These are phyloP conservation scores for Epichloe bromicola DNA, from an alignment of 2,329 filamentous ascomycete species.

Conservation along the genomic window DNA sequence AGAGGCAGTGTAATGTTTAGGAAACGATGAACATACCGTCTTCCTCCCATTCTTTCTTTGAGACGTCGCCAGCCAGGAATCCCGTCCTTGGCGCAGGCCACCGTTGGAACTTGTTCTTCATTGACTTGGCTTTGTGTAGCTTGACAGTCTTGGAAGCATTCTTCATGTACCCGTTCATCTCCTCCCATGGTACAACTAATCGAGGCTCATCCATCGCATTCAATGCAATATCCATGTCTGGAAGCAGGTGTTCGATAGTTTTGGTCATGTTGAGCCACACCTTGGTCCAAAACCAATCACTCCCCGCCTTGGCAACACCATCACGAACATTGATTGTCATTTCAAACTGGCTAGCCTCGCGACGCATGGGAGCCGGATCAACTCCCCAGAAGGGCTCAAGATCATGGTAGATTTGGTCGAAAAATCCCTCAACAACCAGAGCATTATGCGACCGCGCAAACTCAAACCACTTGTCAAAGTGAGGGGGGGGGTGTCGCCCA, in stretches of 20 bases:
- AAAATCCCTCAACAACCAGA: slow-evolving; percentile 49
- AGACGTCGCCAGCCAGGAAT: slow-evolving; percentile 21
- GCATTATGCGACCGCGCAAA: slow-evolving; percentile 40
- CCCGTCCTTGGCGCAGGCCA: slow-evolving; percentile 26
- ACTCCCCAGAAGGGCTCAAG: slow-evolving; percentile 45
- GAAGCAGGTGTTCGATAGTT: slow-evolving; percentile 40
- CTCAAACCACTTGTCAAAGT: slow-evolving; percentile 47
- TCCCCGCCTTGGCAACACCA: slow-evolving; percentile 35
- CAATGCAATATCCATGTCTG: slow-evolving; percentile 55
- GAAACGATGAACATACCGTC: slow-evolving; percentile 26
- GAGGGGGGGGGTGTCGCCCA: slow-evolving; percentile 47
- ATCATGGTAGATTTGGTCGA: slow-evolving; percentile 51
- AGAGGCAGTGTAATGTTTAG: not conserved
- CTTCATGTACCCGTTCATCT: slow-evolving; percentile 40
- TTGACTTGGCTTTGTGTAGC: slow-evolving; percentile 30
- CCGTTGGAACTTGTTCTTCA: slow-evolving; percentile 30
- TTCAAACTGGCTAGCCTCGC: slow-evolving; percentile 40
- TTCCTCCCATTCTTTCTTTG: slow-evolving; percentile 35
- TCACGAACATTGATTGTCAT: slow-evolving; percentile 49
- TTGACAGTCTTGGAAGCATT: slow-evolving; percentile 35
- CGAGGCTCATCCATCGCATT: slow-evolving; percentile 57
- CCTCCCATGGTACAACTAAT: slow-evolving; percentile 49
- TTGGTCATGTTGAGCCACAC: slow-evolving; percentile 43
- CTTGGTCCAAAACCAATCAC: slow-evolving; percentile 45
- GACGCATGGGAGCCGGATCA: slow-evolving; percentile 32